These are phyloP conservation scores for Candida ulmi DNA, from an alignment of 805 yeast genomes.

Conservation along the genomic window DNA sequence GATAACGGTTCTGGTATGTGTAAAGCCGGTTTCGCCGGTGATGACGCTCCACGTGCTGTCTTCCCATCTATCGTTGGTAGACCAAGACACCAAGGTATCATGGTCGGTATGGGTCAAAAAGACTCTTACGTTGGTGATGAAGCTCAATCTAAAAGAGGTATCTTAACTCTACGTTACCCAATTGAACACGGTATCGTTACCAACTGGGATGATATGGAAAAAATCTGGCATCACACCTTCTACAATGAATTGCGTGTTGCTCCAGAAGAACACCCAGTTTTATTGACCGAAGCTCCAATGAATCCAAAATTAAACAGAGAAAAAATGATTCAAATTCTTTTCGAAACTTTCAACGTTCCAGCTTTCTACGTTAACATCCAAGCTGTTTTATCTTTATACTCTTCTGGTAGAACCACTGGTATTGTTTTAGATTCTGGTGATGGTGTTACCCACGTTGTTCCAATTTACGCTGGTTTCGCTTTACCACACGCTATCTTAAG, in stretches of 20 bases:
- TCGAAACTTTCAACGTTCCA: slow-evolving; percentile 98
- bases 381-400: slow-evolving; percentile 96
- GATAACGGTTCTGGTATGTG: slow-evolving; percentile 99
- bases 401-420: slow-evolving; percentile 99
- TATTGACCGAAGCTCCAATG: slow-evolving; percentile 99
- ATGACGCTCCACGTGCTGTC: slow-evolving; percentile 99
- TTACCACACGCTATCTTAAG: slow-evolving; percentile 98
- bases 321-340: slow-evolving; percentile 99
- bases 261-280: slow-evolving; percentile 99
- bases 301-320: slow-evolving; percentile 99
- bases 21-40: slow-evolving; percentile 99
- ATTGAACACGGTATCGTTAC: slow-evolving; percentile 99
- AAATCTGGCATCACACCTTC: slow-evolving; percentile 99
- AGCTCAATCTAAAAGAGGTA: slow-evolving; percentile 99
- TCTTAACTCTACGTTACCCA: slow-evolving; percentile 96
- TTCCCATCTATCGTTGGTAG: slow-evolving; percentile 99
- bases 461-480: slow-evolving; percentile 99
- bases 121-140: slow-evolving; percentile 99
- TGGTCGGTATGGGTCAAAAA: slow-evolving; percentile 99
- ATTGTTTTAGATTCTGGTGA: slow-evolving; percentile 99
- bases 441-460: slow-evolving; percentile 99
- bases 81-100: slow-evolving; percentile 99
- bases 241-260: slow-evolving; percentile 99
- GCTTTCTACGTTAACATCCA: slow-evolving; percentile 98
- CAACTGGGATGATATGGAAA: slow-evolving; percentile 99